These are phyloP conservation scores for Trichomonascus vanleenenianus DNA, from an alignment of 805 yeast genomes.

Conservation along the genomic window DNA sequence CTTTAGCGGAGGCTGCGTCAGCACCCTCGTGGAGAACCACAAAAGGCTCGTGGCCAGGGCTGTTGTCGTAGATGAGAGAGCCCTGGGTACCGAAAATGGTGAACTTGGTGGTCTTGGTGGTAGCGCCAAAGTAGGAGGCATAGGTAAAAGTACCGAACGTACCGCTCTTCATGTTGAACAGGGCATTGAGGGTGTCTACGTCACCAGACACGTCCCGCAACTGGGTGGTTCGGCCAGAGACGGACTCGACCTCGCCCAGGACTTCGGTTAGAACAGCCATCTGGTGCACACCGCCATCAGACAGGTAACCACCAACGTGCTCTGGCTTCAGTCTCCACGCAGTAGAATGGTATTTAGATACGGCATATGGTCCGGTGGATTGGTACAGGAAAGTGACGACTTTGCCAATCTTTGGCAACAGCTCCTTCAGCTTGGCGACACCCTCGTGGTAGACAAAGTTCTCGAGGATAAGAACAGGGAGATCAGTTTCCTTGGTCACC, in stretches of 20 bases:
- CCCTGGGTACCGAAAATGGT: constrained; percentile 77
- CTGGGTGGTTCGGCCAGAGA: constrained; percentile 74
- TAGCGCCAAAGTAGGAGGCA: constrained; percentile 81
- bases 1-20: constrained; percentile 18
- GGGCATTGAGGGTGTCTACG: constrained; percentile 72
- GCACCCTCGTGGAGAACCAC: constrained; percentile 23
- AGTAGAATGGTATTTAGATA: constrained; percentile 47
- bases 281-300: constrained; percentile 97
- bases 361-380: constrained; percentile 45
- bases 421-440: constrained; percentile 45
- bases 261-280: constrained; percentile 77
- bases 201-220: constrained; percentile 70
- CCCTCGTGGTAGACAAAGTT: constrained; percentile 74
- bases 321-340: constrained; percentile 86
- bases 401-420: constrained; percentile 66
- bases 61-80: constrained; percentile 56
- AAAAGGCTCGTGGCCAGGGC: constrained; percentile 18
- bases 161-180: constrained; percentile 51
- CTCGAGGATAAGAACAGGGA: constrained; percentile 74
- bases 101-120: constrained; percentile 58
- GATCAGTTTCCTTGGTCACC: constrained; percentile 48
- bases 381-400: constrained; percentile 31
- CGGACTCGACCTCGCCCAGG: constrained; percentile 62
- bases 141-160: constrained; percentile 79
- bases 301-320: constrained; percentile 86